Conservation (phyloP, 441 rosid species). For the Brassica hybrid region DNA sequence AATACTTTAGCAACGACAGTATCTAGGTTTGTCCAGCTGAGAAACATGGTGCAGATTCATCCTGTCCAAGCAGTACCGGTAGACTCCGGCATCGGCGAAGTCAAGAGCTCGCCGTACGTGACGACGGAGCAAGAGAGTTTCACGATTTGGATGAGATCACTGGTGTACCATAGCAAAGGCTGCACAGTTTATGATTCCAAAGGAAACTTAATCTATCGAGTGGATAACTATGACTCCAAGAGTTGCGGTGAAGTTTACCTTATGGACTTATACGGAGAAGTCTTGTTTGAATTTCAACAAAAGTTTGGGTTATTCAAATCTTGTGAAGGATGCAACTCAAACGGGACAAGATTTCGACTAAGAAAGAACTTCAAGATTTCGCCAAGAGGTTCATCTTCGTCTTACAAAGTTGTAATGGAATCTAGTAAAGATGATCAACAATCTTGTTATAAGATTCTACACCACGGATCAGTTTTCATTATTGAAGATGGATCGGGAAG, state of each 20-base stretch:
- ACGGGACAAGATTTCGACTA: conserved; percentile 43
- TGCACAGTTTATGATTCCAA: conserved; percentile 60
- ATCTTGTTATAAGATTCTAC: conserved; percentile 12
- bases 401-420: conserved; percentile 42
- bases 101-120: conserved; percentile 30
- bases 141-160: conserved; percentile 78
- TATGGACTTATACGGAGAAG: conserved; percentile 57
- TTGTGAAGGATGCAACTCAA: conserved; percentile 50
- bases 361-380: conserved; percentile 40
- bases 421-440: conserved; percentile 16
- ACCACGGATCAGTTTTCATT: no score
- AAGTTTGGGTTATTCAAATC: conserved; percentile 41
- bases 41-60: conserved; percentile 53
- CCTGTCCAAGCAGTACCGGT: conserved; percentile 40
- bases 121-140: conserved; percentile 56
- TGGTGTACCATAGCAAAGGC: conserved; percentile 34
- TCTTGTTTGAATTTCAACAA: conserved; percentile 50
- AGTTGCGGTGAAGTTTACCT: conserved; percentile 51
- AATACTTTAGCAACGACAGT: conserved; percentile 22
- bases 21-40: neutral
- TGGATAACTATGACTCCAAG: conserved; percentile 61
- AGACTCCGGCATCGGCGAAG: neutral
- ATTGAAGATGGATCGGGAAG: no score
- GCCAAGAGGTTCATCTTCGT: conserved; percentile 19
- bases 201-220: conserved; percentile 61